A percentile compares a stretch with the other conserved stretches of the same genome.
phyloP scores from a whole-genome alignment of 768 basidiomycete species.

The Macrolepiota fuliginosa region DNA sequence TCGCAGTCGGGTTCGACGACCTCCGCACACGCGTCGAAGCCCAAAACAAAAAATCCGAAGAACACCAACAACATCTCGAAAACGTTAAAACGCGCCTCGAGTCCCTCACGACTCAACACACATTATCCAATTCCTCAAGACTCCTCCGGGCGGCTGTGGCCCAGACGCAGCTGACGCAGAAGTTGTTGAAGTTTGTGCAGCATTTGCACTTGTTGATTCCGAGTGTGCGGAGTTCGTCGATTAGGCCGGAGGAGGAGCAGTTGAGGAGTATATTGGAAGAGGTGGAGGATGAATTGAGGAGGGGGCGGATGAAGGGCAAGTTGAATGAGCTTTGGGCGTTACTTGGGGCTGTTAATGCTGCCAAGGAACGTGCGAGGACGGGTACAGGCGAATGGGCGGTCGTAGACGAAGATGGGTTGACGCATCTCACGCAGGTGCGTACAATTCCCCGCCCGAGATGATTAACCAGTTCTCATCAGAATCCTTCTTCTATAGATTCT shows the following conservation, averaged over 20 bases:
- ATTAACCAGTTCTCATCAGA: slow-evolving; percentile 3
- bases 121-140: slow-evolving; percentile 65
- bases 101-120: slow-evolving; percentile 58
- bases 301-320: slow-evolving; percentile 64
- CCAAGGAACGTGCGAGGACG: slow-evolving; percentile 44
- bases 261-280: slow-evolving; percentile 70
- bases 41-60: slow-evolving; percentile 62
- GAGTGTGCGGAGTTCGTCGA: slow-evolving; percentile 66
- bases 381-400: slow-evolving; percentile 69
- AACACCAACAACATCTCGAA: slow-evolving; percentile 68
- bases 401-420: slow-evolving; percentile 83
- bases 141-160: slow-evolving; percentile 58
- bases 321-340: slow-evolving; percentile 86
- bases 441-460: slow-evolving; percentile 5
- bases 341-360: slow-evolving; percentile 68
- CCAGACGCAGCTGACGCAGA: slow-evolving; percentile 70
- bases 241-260: slow-evolving; percentile 79
- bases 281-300: slow-evolving; percentile 68
- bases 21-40: slow-evolving; percentile 76
- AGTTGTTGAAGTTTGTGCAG: slow-evolving; percentile 66
- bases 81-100: slow-evolving; percentile 68
- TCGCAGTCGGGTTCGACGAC: slow-evolving; percentile 82
- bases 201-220: slow-evolving; percentile 82
- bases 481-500: slow-evolving; percentile 51
- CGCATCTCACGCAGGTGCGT: slow-evolving; percentile 70